Evolutionary conservation across 208 protist species (phyloP).

Genomic region (Leishmania lainsoni): DNA sequence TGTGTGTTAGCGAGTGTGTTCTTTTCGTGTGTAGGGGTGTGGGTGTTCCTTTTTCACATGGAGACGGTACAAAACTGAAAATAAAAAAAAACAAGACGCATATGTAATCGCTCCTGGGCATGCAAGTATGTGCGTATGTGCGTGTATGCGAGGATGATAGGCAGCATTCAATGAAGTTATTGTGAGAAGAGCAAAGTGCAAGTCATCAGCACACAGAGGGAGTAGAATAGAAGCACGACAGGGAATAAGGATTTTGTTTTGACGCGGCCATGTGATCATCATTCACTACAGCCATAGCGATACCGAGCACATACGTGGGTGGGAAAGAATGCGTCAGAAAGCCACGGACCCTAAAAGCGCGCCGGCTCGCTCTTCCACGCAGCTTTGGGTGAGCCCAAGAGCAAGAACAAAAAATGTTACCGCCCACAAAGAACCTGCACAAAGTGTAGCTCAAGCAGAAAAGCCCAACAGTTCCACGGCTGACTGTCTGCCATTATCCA

Average conservation of each 20-base stretch:
- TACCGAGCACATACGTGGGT: not conserved
- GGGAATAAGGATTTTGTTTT: constrained; percentile 8
- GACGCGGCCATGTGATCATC: not conserved
- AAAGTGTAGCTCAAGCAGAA: not conserved
- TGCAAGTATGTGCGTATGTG: not conserved
- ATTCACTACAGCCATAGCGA: not conserved
- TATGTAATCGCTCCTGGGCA: not conserved
- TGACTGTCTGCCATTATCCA: not conserved
- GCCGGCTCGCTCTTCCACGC: not conserved
- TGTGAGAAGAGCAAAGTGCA: not conserved
- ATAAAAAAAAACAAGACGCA: not conserved
- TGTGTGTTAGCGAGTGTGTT: not conserved
- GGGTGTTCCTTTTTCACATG: not conserved
- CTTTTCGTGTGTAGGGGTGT: not conserved
- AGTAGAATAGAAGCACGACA: constrained; percentile 14
- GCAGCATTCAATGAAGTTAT: too few relatives aligned
- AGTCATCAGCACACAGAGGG: not conserved
- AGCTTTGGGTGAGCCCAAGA: not conserved
- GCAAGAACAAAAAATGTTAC: not conserved
- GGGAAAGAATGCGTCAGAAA: constrained; percentile 5
- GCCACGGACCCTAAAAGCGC: not conserved
- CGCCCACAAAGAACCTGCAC: not conserved
- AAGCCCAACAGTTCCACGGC: not conserved
- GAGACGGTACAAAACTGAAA: not conserved
- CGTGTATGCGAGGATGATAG: not conserved